Evolutionary conservation across 140 eudicot genomes (phyloP).

Genomic region (Oenanthe javanica): DNA sequence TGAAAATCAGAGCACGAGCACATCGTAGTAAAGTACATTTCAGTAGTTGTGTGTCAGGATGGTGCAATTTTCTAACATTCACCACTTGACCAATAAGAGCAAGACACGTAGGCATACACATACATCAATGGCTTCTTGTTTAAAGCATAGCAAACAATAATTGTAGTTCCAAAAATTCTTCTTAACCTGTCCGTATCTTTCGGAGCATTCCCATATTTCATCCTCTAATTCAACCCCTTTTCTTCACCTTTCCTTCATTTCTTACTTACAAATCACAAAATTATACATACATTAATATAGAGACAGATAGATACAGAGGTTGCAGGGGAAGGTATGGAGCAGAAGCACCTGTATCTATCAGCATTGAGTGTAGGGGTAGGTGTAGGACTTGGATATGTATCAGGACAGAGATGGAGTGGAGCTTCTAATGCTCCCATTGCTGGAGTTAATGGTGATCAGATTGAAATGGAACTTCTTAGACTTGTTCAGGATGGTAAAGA

Average conservation of each 20-base stretch:
- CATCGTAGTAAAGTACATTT: not conserved
- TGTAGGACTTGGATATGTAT: slow-evolving; percentile 75
- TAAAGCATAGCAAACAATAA: not conserved
- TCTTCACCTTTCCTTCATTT: slow-evolving; percentile 1
- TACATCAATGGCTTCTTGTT: not conserved
- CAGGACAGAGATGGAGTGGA: slow-evolving; percentile 59
- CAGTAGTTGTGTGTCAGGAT: not conserved
- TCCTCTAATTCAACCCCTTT: not conserved
- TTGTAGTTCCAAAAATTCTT: slow-evolving; percentile 3
- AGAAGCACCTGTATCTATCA: slow-evolving; percentile 66
- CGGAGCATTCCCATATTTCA: slow-evolving; percentile 5
- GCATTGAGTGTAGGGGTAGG: slow-evolving; percentile 98
- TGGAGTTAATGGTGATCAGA: slow-evolving; percentile 44
- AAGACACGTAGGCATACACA: not conserved
- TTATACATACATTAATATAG: not conserved
- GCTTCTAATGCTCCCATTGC: slow-evolving; percentile 25
- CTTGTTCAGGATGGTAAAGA: slow-evolving; percentile 58
- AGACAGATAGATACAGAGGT: not conserved
- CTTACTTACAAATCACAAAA: not conserved
- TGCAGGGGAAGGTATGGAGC: slow-evolving; percentile 51
- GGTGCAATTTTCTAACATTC: not conserved
- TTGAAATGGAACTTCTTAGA: slow-evolving; percentile 57
- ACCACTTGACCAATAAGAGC: not conserved
- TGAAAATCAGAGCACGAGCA: not conserved
- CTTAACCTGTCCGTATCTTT: slow-evolving; percentile 3